A percentile compares a stretch with the other conserved stretches of the same genome.
Evolutionary conservation across 345 rosid genomes (phyloP).

Genomic region (Adansonia digitata): DNA sequence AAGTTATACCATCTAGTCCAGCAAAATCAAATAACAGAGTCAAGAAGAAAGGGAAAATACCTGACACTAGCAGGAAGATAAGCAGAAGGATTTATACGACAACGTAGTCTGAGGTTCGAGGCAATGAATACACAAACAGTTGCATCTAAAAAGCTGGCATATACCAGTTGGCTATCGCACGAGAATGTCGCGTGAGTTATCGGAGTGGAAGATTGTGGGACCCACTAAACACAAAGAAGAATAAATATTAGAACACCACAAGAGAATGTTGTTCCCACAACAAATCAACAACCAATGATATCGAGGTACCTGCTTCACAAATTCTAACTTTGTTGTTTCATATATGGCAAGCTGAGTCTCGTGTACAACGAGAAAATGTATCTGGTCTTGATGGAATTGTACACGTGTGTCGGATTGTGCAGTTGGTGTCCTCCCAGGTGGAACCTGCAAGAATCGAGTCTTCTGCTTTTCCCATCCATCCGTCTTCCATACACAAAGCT

Average conservation of each 20-base stretch:
- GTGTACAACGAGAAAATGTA: conserved; percentile 86
- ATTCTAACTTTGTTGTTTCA: conserved; percentile 81
- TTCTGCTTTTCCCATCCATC: conserved; percentile 94
- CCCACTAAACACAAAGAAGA: conserved; percentile 51
- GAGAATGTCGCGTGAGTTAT: conserved; percentile 87
- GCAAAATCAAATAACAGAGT: background rate
- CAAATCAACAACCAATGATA: background rate
- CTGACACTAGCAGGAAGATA: conserved; percentile 76
- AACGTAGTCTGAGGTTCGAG: conserved; percentile 65
- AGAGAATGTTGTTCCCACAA: background rate
- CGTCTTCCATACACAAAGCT: conserved; percentile 84
- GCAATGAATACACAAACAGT: conserved; percentile 76
- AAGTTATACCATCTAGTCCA: background rate
- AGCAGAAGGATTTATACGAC: conserved; percentile 73
- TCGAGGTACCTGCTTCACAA: conserved; percentile 67
- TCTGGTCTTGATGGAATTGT: conserved; percentile 93
- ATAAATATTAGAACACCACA: background rate
- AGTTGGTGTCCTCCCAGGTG: conserved; percentile 55
- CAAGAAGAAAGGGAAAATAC: conserved; percentile 28
- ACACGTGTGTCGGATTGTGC: conserved; percentile 81
- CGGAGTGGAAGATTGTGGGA: conserved; percentile 63
- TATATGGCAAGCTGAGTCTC: conserved; percentile 88
- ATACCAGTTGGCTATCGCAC: conserved; percentile 88
- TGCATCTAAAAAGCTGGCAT: conserved; percentile 83
- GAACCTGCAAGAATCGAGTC: conserved; percentile 58